A percentile compares a stretch with the other conserved stretches of the same genome.
Conservation (phyloP, 768 basidiomycete species). For the Suillus hirtellus region DNA sequence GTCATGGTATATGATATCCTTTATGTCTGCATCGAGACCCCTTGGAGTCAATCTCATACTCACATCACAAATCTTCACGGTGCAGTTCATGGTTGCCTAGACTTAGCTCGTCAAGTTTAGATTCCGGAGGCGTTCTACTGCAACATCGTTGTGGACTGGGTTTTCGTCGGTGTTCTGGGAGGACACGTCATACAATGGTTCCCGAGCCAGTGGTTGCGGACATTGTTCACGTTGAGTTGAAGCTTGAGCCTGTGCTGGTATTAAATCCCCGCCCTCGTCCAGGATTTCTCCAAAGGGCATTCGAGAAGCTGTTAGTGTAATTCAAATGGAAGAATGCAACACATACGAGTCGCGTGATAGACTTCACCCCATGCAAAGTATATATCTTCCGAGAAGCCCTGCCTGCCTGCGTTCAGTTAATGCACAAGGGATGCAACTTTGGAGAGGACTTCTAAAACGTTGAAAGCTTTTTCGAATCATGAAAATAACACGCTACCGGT, state of each 20-base stretch:
- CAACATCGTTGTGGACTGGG: not conserved
- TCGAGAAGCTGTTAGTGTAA: slow-evolving; percentile 6
- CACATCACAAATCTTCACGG: slow-evolving; percentile 33
- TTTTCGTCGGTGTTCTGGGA: slow-evolving; percentile 36
- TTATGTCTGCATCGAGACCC: slow-evolving; percentile 50
- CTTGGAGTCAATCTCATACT: slow-evolving; percentile 15
- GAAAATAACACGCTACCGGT: no score
- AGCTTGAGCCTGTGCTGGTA: slow-evolving; percentile 15
- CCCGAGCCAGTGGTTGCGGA: not conserved
- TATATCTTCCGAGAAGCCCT: no score
- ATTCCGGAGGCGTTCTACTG: not conserved
- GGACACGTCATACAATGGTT: slow-evolving; percentile 42
- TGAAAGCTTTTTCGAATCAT: no score
- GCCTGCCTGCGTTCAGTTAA: no score
- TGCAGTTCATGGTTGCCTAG: slow-evolving; percentile 18
- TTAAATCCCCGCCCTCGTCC: slow-evolving; percentile 21
- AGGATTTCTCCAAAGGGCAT: slow-evolving; percentile 20
- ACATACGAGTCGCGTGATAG: not conserved
- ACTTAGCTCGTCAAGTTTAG: not conserved
- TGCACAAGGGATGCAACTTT: no score
- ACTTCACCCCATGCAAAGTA: no score
- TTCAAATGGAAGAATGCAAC: not conserved
- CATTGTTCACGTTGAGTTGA: not conserved
- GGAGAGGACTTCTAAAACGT: no score
- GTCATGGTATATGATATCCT: slow-evolving; percentile 26